phyloP scores from a whole-genome alignment of 2,329 filamentous ascomycete genomes.

The Coniochaeta hoffmannii region DNA sequence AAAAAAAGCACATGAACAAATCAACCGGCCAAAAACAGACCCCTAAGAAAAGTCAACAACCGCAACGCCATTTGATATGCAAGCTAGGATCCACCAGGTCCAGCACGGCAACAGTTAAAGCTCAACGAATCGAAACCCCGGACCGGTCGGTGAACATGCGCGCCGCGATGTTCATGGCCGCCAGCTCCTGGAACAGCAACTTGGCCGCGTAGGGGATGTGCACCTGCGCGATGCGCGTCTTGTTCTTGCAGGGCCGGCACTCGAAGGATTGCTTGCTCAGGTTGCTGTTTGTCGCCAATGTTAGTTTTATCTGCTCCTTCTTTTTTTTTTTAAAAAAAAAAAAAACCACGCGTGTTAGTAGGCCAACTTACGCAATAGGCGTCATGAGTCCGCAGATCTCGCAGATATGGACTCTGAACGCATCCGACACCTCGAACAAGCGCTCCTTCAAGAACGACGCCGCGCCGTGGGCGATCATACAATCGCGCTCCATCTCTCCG shows the following conservation, averaged over 20 bases:
- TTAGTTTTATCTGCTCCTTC: no score
- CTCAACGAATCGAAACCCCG: conserved; percentile 62
- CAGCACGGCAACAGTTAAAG: no score
- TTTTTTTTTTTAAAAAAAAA: no score
- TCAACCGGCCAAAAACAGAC: background rate
- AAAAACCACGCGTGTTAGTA: no score
- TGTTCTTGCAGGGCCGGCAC: conserved; percentile 97
- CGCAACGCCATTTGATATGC: background rate
- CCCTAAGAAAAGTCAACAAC: background rate
- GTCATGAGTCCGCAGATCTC: conserved; percentile 99
- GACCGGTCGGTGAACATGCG: conserved; percentile 91
- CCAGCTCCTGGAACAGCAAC: conserved; percentile 94
- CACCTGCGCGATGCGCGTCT: conserved; percentile 96
- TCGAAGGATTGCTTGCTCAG: conserved; percentile 94
- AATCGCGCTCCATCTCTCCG: conserved; percentile 99
- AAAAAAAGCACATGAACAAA: background rate
- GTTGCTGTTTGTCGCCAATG: conserved; percentile 50
- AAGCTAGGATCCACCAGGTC: background rate
- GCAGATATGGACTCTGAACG: conserved; percentile 96
- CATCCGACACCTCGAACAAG: conserved; percentile 94
- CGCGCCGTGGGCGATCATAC: conserved; percentile 99
- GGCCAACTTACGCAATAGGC: conserved; percentile 80
- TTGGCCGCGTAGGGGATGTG: conserved; percentile 98
- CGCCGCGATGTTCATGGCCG: conserved; percentile 96
- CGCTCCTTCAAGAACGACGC: conserved; percentile 96